Evolutionary conservation across 1,284 basidiomycete genomes (phyloP).

Genomic region (Ustilago bromivora): DNA sequence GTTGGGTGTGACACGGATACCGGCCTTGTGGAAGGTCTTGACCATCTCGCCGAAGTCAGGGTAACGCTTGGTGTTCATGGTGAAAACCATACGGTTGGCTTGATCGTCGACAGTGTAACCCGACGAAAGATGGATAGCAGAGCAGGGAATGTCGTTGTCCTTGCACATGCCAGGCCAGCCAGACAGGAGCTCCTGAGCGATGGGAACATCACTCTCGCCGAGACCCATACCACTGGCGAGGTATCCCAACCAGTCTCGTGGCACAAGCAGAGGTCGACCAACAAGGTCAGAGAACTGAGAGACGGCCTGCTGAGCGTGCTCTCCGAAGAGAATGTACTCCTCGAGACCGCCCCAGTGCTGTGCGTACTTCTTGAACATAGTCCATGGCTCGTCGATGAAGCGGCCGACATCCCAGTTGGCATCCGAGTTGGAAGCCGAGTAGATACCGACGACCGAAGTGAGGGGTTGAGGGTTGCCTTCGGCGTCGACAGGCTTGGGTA

Average conservation of each 20-base stretch:
- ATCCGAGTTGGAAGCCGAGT: constrained; percentile 70
- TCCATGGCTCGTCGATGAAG: constrained; percentile 71
- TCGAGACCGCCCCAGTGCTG: constrained; percentile 71
- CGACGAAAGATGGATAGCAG: constrained; percentile 67
- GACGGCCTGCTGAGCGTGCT: constrained; percentile 68
- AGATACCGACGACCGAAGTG: constrained; percentile 70
- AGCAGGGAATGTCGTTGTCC: constrained; percentile 71
- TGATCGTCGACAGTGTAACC: constrained; percentile 71
- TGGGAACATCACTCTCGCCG: constrained; percentile 70
- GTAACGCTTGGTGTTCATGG: constrained; percentile 71
- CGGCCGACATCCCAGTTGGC: constrained; percentile 71
- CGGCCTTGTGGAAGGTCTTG: constrained; percentile 69
- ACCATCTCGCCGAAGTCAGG: constrained; percentile 71
- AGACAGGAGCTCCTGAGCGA: constrained; percentile 71
- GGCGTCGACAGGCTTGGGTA: constrained; percentile 56
- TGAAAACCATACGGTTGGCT: constrained; percentile 71
- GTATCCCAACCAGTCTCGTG: constrained; percentile 71
- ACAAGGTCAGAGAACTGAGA: constrained; percentile 67
- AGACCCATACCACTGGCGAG: constrained; percentile 71
- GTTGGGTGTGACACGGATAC: constrained; percentile 71
- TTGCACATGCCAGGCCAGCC: constrained; percentile 71
- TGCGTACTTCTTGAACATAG: constrained; percentile 70
- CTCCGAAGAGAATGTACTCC: constrained; percentile 70
- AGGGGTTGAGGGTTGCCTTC: constrained; percentile 42
- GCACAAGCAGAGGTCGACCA: constrained; percentile 69